Evolutionary conservation across 345 rosid species (phyloP).

Genomic region (Mangifera indica): DNA sequence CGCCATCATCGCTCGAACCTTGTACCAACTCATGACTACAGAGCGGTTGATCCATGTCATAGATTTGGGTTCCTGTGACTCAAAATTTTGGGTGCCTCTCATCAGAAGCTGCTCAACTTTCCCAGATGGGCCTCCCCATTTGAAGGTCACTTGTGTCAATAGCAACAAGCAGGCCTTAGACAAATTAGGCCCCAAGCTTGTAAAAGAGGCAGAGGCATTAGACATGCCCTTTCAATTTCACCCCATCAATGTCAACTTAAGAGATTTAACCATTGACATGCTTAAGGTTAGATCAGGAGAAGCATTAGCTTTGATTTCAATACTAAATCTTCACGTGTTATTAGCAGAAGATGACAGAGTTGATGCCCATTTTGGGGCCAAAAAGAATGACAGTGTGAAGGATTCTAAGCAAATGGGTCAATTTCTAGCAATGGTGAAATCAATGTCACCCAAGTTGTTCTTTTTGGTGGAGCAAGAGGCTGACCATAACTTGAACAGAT

Average conservation of each 20-base stretch:
- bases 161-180: slow-evolving; percentile 23
- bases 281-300: slow-evolving; percentile 40
- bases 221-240: slow-evolving; percentile 45
- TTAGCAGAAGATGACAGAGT: slow-evolving; percentile 50
- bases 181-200: slow-evolving; percentile 34
- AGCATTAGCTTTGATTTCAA: slow-evolving; percentile 41
- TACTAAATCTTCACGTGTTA: slow-evolving; percentile 43
- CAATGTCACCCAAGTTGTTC: slow-evolving; percentile 35
- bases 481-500: slow-evolving; percentile 35
- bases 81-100: slow-evolving; percentile 36
- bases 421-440: slow-evolving; percentile 32
- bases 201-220: slow-evolving; percentile 43
- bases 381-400: slow-evolving; percentile 22
- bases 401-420: slow-evolving; percentile 36
- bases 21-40: slow-evolving; percentile 28
- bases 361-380: slow-evolving; percentile 41
- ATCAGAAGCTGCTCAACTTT: slow-evolving; percentile 34
- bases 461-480: slow-evolving; percentile 51
- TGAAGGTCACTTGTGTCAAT: slow-evolving; percentile 43
- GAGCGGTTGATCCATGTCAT: slow-evolving; percentile 42
- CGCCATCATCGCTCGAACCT: slow-evolving; percentile 24
- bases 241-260: slow-evolving; percentile 31
- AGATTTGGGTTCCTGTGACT: slow-evolving; percentile 45
- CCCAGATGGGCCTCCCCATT: slow-evolving; percentile 28
- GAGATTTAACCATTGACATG: slow-evolving; percentile 36